A percentile compares a stretch with the other conserved stretches of the same genome.
Evolutionary conservation across 2,329 filamentous ascomycete species (phyloP).

Genomic region (Dactylellina haptotyla): DNA sequence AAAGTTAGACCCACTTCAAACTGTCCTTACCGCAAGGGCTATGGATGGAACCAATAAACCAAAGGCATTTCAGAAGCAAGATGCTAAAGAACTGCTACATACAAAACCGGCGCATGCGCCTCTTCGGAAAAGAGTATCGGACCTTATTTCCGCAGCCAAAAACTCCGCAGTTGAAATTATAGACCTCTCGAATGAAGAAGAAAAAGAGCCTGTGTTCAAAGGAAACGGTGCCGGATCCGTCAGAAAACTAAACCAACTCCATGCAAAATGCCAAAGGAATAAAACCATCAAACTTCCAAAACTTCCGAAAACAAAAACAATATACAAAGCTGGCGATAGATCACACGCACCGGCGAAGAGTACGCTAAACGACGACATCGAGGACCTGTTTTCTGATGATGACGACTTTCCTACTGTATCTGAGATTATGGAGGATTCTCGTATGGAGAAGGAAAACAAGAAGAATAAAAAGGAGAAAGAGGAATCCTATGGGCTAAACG

Average conservation of each 20-base stretch:
- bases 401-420: constrained; percentile 41
- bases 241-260: constrained; percentile 38
- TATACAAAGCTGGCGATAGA: neutral
- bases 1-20: constrained; percentile 10
- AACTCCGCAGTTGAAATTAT: constrained; percentile 9
- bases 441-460: neutral
- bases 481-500: constrained; percentile 23
- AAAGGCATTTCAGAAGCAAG: neutral
- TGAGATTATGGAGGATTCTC: constrained; percentile 28
- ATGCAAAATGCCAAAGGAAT: constrained; percentile 31
- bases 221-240: constrained; percentile 37
- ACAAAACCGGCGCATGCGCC: constrained; percentile 4
- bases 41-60: constrained; percentile 5
- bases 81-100: constrained; percentile 22
- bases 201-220: constrained; percentile 18
- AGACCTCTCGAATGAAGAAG: constrained; percentile 46
- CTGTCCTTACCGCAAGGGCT: neutral
- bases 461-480: constrained; percentile 10
- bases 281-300: constrained; percentile 28
- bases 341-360: neutral
- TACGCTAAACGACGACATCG: constrained; percentile 29
- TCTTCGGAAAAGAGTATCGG: constrained; percentile 39
- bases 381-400: constrained; percentile 30
- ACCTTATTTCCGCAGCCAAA: constrained; percentile 26
- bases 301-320: constrained; percentile 9